Conservation (phyloP, 2,329 filamentous ascomycete genomes). For the Xylaria arbuscula region DNA sequence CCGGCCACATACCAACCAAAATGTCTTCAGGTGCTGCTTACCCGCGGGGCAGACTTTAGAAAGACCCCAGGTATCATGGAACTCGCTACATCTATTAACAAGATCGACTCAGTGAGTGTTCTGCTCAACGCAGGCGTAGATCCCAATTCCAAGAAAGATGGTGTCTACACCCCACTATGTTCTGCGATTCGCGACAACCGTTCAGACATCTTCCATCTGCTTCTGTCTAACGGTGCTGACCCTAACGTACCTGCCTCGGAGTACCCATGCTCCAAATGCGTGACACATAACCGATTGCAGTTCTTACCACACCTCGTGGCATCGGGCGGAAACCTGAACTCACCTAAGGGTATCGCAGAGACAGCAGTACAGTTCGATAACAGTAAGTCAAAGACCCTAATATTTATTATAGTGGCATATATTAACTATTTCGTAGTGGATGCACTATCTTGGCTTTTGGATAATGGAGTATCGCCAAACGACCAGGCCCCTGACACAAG, state of each 20-base stretch:
- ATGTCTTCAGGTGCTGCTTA: constrained; percentile 67
- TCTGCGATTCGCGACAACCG: constrained; percentile 75
- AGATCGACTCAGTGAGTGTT: constrained; percentile 68
- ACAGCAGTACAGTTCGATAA: constrained; percentile 72
- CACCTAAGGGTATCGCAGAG: constrained; percentile 73
- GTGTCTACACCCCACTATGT: constrained; percentile 74
- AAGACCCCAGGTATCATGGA: constrained; percentile 74
- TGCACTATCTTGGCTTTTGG: constrained; percentile 69
- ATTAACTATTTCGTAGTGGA: constrained; percentile 52
- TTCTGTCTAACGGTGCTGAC: constrained; percentile 69
- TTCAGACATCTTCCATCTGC: constrained; percentile 68
- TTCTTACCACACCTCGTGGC: constrained; percentile 69
- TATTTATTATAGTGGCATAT: neutral
- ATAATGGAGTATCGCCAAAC: constrained; percentile 70
- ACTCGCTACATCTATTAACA: constrained; percentile 71
- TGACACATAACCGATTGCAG: constrained; percentile 72
- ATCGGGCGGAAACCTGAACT: constrained; percentile 68
- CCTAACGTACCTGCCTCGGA: constrained; percentile 72
- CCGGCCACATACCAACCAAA: constrained; percentile 68
- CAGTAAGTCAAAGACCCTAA: constrained; percentile 40
- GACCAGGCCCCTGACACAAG: constrained; percentile 65
- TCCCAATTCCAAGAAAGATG: constrained; percentile 71
- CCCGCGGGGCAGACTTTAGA: constrained; percentile 68
- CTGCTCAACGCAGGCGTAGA: constrained; percentile 69
- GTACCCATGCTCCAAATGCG: constrained; percentile 75